These are phyloP conservation scores for Boechera divaricarpa DNA, from an alignment of 345 rosid species.

Conservation along the genomic window DNA sequence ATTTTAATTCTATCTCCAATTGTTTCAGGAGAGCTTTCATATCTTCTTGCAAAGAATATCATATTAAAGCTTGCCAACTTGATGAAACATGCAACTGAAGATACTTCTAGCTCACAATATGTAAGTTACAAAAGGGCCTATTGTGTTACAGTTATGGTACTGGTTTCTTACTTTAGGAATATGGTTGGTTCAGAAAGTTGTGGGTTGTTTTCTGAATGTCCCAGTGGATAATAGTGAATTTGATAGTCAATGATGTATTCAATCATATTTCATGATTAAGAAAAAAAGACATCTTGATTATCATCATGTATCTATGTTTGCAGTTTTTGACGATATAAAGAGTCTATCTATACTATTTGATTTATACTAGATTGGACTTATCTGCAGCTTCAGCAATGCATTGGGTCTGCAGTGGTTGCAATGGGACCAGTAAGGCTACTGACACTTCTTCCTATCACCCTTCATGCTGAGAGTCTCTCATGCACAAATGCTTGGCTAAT, in stretches of 20 bases:
- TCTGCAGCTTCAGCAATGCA: constrained; percentile 73
- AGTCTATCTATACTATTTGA: constrained; percentile 27
- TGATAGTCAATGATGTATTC: constrained; percentile 1
- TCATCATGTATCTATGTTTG: neutral
- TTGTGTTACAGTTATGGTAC: neutral
- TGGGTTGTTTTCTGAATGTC: constrained; percentile 3
- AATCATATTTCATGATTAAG: neutral
- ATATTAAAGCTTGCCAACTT: constrained; percentile 71
- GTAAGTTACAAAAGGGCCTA: constrained; percentile 51
- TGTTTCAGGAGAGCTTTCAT: constrained; percentile 65
- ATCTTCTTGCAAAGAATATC: constrained; percentile 58
- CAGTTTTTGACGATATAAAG: neutral
- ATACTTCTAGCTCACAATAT: constrained; percentile 46
- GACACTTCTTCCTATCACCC: constrained; percentile 67
- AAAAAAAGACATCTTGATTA: neutral
- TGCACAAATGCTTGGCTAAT: constrained; percentile 81
- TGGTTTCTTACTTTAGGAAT: constrained; percentile 2
- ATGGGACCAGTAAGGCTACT: constrained; percentile 83
- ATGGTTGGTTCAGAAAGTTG: constrained; percentile 15
- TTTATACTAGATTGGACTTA: constrained; percentile 34
- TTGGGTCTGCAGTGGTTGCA: constrained; percentile 86
- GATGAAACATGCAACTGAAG: constrained; percentile 52
- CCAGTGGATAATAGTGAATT: constrained; percentile 4
- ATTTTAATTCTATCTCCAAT: constrained; percentile 23
- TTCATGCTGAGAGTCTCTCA: constrained; percentile 55